Base-by-base conservation (phyloP, 164 flowering plant genomes). In the Umbilicus rupestris region DNA sequence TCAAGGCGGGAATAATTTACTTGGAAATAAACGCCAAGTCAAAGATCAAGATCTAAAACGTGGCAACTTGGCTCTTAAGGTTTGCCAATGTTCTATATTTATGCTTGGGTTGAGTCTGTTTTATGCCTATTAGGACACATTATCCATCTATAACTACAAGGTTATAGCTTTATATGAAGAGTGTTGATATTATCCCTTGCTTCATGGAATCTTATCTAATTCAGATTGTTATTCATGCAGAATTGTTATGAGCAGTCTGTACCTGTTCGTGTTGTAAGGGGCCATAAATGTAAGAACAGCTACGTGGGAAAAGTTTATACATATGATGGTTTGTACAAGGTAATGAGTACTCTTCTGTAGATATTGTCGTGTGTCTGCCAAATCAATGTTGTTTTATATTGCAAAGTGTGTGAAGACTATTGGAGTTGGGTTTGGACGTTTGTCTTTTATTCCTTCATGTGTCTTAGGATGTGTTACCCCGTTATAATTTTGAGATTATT, bases 1-100 rank as follows among this genome's bases (percentile, higher is more conserved):
- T 62, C 90, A 94, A 82, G 99, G 97, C 59, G 99, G 99, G 19
- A 83, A 89, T 65, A 71, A 94, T 73, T 72, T 94, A 64, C 74
- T 73, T 39, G 99, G 99, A 33, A 66, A 85, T 64, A 88, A 79
- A 77, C 87, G 75, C 33, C 99, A 92, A 80, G 62, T 78, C 6
- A 59, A 62, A 20, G 87, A 89, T 77, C 99, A 94, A 77, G 73
- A 44, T n/a, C 30, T 94, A 81, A 24, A 33, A 14, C 83, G 88
- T 57, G 99, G 99, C 49, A 94, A 94, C 78, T 73, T 94, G 76
- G 99, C 90, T 6, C 77, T 94, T 16, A 91, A 94, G 99, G 99
- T 86, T 35, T 33, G 42, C 16, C 14, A 14, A 20, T 63, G 44
- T 22, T 2, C 20, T 63, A 10, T 20, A 22, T 55, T 22, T 62